Evolutionary conservation across 2,329 filamentous ascomycete species (phyloP).

Genomic region (Aspergillus ochraceus): DNA sequence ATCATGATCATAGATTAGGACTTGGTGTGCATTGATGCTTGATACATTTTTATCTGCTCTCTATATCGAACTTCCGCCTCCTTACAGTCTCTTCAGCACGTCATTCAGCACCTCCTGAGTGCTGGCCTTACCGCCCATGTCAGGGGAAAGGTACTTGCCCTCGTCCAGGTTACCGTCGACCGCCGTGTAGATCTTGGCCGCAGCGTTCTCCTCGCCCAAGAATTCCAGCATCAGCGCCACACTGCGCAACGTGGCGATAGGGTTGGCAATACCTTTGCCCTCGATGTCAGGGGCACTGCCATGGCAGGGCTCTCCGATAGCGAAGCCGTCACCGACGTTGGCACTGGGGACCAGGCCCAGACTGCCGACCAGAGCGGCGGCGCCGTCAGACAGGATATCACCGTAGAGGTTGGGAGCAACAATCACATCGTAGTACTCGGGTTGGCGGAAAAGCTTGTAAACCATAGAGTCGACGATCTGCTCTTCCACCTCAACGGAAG

Average conservation of each 20-base stretch:
- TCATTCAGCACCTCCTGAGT: constrained; percentile 87
- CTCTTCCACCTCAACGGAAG: constrained; percentile 74
- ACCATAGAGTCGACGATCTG: constrained; percentile 99
- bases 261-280: constrained; percentile 90
- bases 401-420: constrained; percentile 97
- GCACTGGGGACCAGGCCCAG: constrained; percentile 91
- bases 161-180: constrained; percentile 89
- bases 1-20: too few species aligned
- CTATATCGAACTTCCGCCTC: constrained; percentile 2
- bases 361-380: constrained; percentile 87
- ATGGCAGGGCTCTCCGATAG: constrained; percentile 97
- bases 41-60: constrained; percentile 2
- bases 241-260: constrained; percentile 89
- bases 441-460: constrained; percentile 98
- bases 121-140: constrained; percentile 82
- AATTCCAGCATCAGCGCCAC: constrained; percentile 97
- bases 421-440: constrained; percentile 92
- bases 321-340: constrained; percentile 91
- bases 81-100: constrained; percentile 77
- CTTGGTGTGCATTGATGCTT: too few species aligned
- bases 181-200: constrained; percentile 84
- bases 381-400: constrained; percentile 93
- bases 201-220: constrained; percentile 80
- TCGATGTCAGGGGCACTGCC: constrained; percentile 94
- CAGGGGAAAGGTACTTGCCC: constrained; percentile 78